Evolutionary conservation across 257 asterid species (phyloP).

Genomic region (Lycium barbarum): DNA sequence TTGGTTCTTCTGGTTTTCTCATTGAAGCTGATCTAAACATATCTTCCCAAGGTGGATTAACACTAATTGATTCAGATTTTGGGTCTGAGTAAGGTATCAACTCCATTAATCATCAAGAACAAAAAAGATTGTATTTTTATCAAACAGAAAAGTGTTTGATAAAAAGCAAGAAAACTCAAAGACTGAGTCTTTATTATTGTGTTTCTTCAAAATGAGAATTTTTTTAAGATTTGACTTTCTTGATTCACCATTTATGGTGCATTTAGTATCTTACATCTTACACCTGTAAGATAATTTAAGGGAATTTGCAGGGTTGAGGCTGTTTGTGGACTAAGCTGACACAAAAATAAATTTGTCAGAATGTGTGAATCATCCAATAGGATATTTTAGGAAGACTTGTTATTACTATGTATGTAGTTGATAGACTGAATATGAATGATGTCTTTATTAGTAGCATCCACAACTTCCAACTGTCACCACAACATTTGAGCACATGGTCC

Average conservation of each 20-base stretch:
- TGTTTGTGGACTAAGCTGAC: conserved; percentile 9
- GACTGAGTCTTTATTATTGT: background rate
- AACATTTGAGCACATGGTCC: background rate
- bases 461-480: background rate
- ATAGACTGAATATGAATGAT: background rate
- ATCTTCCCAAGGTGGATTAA: conserved; percentile 82
- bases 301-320: background rate
- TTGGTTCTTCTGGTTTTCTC: conserved; percentile 65
- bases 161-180: background rate
- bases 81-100: conserved; percentile 67
- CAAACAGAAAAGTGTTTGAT: too few relatives aligned
- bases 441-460: conserved; percentile 21
- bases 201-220: background rate
- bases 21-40: conserved; percentile 96
- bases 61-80: conserved; percentile 53
- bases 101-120: conserved; percentile 47
- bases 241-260: conserved; percentile 19
- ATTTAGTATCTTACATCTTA: background rate
- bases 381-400: background rate
- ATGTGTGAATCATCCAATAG: background rate
- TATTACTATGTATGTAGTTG: background rate
- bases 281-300: background rate
- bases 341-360: background rate
- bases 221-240: conserved; percentile 1
- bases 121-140: background rate